Base-by-base conservation (phyloP, 257 asterid species). In the Solanum sejunctum region DNA sequence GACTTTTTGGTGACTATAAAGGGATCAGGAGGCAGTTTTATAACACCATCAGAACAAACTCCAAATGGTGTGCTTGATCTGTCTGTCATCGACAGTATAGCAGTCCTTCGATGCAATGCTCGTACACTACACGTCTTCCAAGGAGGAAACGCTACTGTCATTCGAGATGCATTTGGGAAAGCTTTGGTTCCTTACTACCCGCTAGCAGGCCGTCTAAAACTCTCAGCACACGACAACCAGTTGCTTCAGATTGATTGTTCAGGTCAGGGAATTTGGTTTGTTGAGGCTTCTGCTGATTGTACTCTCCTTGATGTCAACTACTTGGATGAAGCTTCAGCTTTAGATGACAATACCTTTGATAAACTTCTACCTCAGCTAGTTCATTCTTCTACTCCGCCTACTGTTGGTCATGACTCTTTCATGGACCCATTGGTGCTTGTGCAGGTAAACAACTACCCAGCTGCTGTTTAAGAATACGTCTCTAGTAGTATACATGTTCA, bases 151-250 rank as follows among this genome's bases (percentile, higher is more conserved):
- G 81, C 89, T 10, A 86, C 83, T 4, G 89, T 85, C 17, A 87
- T 91, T 49, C 87, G 86, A 10, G 67, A 28, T 1, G 91, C 93
- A 72, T 81, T 92, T 86, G 83, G 88, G 45, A 85, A 89, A 85
- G 93, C 95, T 28, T 81, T 92, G 88, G 82, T 91, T 45, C 89
- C 91, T n/a, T 91, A 91, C 73, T 92, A 91, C 82, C 95, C 95
- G 71, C 88, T 92, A 1, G 93, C 95, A 0, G 93, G 93, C 28
- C 86, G 90, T 88, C 80, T 92, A 7, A 86, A 67, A 13, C 58
- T 58, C 69, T 85, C 89, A 75, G 5, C 45, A 20, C n/a, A 23
- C 43, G 51, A 21, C 47, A 47, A 47, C 58, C 16, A 84, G 81
- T 8, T 66, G 69, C 87, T 88, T 17, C 88, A 82, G 73, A 77